Conservation (phyloP, 805 yeast species). For the Candida ulmi region DNA sequence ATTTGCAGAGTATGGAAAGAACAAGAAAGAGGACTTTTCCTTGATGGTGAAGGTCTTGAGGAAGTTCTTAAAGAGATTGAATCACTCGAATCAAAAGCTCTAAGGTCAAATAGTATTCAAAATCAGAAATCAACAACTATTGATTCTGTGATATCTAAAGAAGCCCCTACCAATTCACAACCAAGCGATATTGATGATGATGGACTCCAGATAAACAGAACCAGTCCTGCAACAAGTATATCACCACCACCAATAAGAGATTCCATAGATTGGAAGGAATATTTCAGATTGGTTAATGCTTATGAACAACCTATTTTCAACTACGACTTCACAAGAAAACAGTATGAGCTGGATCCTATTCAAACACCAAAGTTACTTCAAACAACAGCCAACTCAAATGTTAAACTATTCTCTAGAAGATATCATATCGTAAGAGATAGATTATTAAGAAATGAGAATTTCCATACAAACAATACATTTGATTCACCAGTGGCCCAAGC, state of each 20-base stretch:
- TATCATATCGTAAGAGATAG: constrained; percentile 65
- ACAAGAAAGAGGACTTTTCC: constrained; percentile 80
- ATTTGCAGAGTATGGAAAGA: constrained; percentile 82
- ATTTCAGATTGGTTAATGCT: constrained; percentile 61
- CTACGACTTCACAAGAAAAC: constrained; percentile 59
- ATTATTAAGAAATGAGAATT: constrained; percentile 67
- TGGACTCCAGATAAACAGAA: constrained; percentile 1
- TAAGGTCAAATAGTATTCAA: constrained; percentile 2
- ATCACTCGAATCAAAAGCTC: constrained; percentile 15
- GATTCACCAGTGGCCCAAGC: constrained; percentile 29
- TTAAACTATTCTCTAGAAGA: constrained; percentile 45
- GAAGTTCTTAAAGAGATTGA: constrained; percentile 58
- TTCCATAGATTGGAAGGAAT: constrained; percentile 62
- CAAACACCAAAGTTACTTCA: constrained; percentile 18
- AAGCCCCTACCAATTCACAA: no score
- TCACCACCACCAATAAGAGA: constrained; percentile 23
- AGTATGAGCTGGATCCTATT: constrained; percentile 38
- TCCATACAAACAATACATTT: constrained; percentile 36
- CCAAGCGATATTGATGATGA: constrained; percentile 11
- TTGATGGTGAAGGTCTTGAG: constrained; percentile 67
- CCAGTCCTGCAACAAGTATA: constrained; percentile 21
- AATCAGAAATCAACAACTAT: background rate
- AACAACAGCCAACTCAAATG: constrained; percentile 24
- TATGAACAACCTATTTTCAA: constrained; percentile 56
- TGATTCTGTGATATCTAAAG: background rate